phyloP scores from a whole-genome alignment of 2,329 filamentous ascomycete genomes.

The Colletotrichum sp. region DNA sequence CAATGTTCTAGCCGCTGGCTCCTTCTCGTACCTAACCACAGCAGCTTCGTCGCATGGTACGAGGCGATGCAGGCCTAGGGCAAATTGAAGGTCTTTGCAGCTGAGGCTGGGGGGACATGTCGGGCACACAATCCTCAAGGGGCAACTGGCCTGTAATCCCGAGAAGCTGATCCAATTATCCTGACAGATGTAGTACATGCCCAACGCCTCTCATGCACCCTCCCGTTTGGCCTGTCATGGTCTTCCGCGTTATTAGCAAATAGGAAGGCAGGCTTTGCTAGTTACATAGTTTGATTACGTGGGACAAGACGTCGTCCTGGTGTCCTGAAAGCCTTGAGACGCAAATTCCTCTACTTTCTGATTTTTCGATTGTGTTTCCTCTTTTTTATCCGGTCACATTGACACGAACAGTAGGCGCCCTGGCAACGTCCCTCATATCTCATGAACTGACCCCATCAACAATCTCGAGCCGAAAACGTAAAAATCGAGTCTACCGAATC shows the following conservation, averaged over 20 bases:
- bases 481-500: neutral
- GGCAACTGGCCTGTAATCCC: neutral
- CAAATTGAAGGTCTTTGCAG: neutral
- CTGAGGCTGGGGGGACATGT: neutral
- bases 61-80: neutral
- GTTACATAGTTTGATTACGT: neutral
- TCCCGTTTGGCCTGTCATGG: neutral
- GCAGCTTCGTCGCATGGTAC: neutral
- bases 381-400: neutral
- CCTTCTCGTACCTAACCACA: neutral
- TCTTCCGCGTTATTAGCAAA: neutral
- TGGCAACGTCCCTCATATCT: neutral
- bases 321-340: neutral
- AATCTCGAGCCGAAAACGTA: neutral
- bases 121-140: neutral
- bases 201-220: neutral
- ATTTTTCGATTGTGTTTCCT: neutral
- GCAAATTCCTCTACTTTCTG: neutral
- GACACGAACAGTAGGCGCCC: neutral
- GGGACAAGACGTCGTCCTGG: neutral
- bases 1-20: neutral
- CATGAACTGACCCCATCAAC: neutral
- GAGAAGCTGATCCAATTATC: neutral
- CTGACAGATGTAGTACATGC: neutral
- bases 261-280: neutral